Base-by-base conservation (phyloP, 306 rosid species). In the Arachis stenosperma region DNA sequence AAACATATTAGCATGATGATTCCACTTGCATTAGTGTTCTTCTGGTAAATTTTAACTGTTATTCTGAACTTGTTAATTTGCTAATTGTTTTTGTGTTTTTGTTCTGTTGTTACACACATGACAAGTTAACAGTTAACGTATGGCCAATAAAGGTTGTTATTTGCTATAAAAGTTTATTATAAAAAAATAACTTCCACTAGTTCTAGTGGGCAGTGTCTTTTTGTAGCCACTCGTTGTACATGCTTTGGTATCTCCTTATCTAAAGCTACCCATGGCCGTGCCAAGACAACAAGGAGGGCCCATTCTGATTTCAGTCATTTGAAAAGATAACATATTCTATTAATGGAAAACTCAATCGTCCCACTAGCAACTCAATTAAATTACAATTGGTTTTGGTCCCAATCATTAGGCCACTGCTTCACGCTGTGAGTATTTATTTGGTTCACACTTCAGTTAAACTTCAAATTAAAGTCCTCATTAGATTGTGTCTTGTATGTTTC, bases 161-260 rank as follows among this genome's bases (percentile, higher is more conserved):
- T 52, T 47, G 36, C 40, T 9, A 41, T 9, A 41, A 39, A 15
- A 6, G 8, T 8, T 17, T 27, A 22, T 9, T 4, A 64, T 2
- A 33, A 33, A 7, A 50, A 41, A 51, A 62, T 4, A 53, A 5
- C 13, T 61, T 6, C 15, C 14, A 61, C 33, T 51, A 74, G 44
- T 74, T 30, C 42, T 63, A 5, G 56, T 17, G 64, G 71, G 3
- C 37, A 33, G 37, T 33, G 37, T 2, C 11, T 5, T 51, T 62
- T 13, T 53, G 15, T 52, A 52, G 55, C 78, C 74, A 54, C 74
- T 40, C 22, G 17, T 69, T 69, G 4, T 33, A 47, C 22, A 7
- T 22, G 9, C 53, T 62, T 10, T 51, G 67, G 39, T 37, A 48
- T 37, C 36, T 74, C 55, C 78, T 74, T 74, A 63, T 74, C 78